Evolutionary conservation across 2,329 filamentous ascomycete genomes (phyloP), one percentile per base, ranked within the genome.

Genomic region (Fusarium vanettenii): DNA sequence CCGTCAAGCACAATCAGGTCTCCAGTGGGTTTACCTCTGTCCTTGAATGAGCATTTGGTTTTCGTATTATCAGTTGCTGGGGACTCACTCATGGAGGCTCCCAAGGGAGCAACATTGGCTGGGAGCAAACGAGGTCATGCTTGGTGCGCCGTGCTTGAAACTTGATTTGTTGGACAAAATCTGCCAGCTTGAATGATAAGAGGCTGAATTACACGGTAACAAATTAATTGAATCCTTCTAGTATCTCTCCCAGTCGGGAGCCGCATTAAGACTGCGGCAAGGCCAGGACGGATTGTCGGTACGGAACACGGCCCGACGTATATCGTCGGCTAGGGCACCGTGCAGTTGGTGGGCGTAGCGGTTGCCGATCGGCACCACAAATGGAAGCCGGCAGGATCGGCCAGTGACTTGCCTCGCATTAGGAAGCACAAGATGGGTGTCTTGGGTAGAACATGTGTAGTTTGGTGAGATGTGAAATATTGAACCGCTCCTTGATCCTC

Each of bases 61-160:
- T 10, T 2, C 1, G 5, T 1, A 48, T 48, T 27, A 27, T 18
- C 3, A 5, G 13, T 1, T 0, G 0, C 5, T 6, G 14, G 18
- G 8, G 5, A 48, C 43, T 48, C 1, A 48, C 43, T 48, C 43
- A 6, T 48, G 43, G 22, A 48, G 43, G 22, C 43, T 48, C 43
- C 43, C 43, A 4, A 48, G 22, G 14, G 22, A 48, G 2, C 43
- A 27, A 6, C 43, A 48, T 7, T 25, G 22, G 14, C 22, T 10
- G 7, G 22, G 22, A 18, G 43, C 8, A 10, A 48, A 27, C 2
- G 43, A 27, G 22, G 43, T 18, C 22, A 48, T 48, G 22, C 4
- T 48, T 48, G 43, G 43, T 18, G 22, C 6, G 14, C 5, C 8
- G 5, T 27, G 14, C 1, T 9, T 27, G 22, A 2, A 2, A 18